Evolutionary conservation across 495 filamentous ascomycete genomes (phyloP), one percentile per base, ranked within the genome.

Genomic region (Oidiodendron maius): DNA sequence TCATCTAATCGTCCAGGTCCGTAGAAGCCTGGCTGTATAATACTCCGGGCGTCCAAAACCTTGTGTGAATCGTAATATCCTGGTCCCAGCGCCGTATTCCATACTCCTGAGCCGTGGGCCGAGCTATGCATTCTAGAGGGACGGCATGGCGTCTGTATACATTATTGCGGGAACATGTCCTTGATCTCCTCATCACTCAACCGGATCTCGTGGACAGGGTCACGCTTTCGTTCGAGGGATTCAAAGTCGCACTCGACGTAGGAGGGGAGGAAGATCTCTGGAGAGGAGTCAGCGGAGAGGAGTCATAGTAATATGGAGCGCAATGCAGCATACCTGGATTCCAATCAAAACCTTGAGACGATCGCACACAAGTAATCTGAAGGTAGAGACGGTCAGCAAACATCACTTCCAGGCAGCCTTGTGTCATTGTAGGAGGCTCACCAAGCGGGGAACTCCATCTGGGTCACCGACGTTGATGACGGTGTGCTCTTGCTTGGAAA

Each of bases 301-400:
- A 8, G 8, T 40, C 11, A 21, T 5, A 17, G 8, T 40, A 3
- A 40, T 20, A 3, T 18, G 13, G 22, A 21, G 26, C 26, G 12
- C 12, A 35, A n/a, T 34, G 17, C 35, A 45, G 58, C 67, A 26
- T 64, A 75, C 74, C 74, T 63, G 82, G 82, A 62, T 85, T 86
- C 82, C 82, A 86, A 16, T 79, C 74, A 57, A 83, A 86, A 38
- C 82, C 82, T 62, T 86, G 82, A 50, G 74, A 81, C 3, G 78
- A 77, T 46, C 80, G 74, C 36, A 86, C 75, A 59, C 83, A 86
- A 8, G 81, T 82, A 48, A 86, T 82, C 82, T 86, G 47, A 17
- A 50, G 17, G 10, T 44, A 43, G 4, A 21, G 26, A 30, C 5
- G 12, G 39, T 60, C 48, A 57, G 50, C 43, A 52, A 23, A 26